Base-by-base conservation (phyloP, 2,329 filamentous ascomycete species). In the Ophiostoma ips region DNA sequence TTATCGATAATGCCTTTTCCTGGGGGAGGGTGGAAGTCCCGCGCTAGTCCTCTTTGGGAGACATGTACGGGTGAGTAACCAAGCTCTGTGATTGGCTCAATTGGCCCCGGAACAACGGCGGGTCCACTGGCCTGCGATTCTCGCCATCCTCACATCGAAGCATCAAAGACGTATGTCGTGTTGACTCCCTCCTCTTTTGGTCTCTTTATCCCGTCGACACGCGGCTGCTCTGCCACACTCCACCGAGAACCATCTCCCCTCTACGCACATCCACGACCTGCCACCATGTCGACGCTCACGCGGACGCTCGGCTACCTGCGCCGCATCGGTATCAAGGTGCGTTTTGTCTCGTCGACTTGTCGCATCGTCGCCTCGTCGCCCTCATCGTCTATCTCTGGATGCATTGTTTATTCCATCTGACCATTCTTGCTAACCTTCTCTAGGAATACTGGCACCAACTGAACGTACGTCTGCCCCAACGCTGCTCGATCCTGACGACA, bases 401-500 rank as follows among this genome's bases (percentile, higher is more conserved):
- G n/a, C n/a, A n/a, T n/a, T n/a, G n/a, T n/a, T n/a, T n/a, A 41
- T 16, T 10, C 8, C 24, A 31, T 30, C 15, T 36, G 7, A 44
- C 30, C 24, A 28, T 5, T 28, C 24, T n/a, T n/a, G 24, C 24
- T 28, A 28, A 28, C n/a, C 63, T 24, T 37, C n/a, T 60, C 60
- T 63, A 94, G 88, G 84, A 95, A 67, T 92, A 83, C 75, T 84
- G 80, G 69, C 84, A 86, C 69, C 92, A 96, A 75, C 77, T 96
- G 77, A 81, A 90, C 71, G 86, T 94, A 86, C 71, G 84, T 74
- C 62, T 56, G 9, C 41, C 18, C 66, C 58, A 28, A 28, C 4
- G 24, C 24, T 8, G 24, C 24, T 8, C 24, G 18, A 15, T 3
- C 11, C 37, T 8, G 6, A 10, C 24, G 6, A 30, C 24, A 3